Percentiles rank a stretch among this genome's conserved stretches.
These are phyloP conservation scores for Calocybe cyanea DNA, from an alignment of 768 basidiomycete genomes.

Conservation along the genomic window DNA sequence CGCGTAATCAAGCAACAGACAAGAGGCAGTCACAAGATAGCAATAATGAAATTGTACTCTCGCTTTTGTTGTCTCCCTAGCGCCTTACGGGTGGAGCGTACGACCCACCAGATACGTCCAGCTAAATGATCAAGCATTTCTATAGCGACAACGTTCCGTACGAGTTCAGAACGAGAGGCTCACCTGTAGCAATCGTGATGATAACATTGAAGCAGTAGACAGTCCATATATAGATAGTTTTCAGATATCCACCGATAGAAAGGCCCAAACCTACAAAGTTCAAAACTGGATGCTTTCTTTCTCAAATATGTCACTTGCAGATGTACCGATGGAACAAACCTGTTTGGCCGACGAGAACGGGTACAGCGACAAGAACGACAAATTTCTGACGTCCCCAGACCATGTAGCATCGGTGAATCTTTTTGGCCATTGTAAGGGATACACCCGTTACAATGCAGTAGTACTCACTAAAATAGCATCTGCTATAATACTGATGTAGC, in stretches of 20 bases:
- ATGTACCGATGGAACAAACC: constrained; percentile 16
- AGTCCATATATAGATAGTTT: constrained; percentile 12
- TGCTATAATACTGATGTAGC: background rate
- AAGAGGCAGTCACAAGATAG: background rate
- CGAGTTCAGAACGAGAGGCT: background rate
- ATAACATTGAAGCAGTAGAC: constrained; percentile 18
- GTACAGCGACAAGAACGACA: constrained; percentile 23
- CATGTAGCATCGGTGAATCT: constrained; percentile 35
- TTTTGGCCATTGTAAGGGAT: background rate
- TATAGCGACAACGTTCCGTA: too few relatives aligned
- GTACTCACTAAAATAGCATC: constrained; percentile 1
- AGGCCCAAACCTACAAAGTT: constrained; percentile 12
- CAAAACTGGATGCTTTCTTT: constrained; percentile 9
- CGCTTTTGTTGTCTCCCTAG: background rate
- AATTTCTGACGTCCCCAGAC: constrained; percentile 30
- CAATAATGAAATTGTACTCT: background rate
- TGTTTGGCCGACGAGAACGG: constrained; percentile 28
- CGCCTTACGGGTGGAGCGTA: background rate
- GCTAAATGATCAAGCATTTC: too few relatives aligned
- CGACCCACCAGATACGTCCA: constrained; percentile 3
- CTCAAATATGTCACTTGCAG: background rate
- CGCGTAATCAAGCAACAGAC: background rate
- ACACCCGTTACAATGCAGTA: background rate
- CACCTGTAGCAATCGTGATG: constrained; percentile 20
- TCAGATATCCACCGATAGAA: background rate